Evolutionary conservation across 495 filamentous ascomycete genomes (phyloP), one percentile per base, ranked within the genome.

Genomic region (Penicillium psychrofluorescens): DNA sequence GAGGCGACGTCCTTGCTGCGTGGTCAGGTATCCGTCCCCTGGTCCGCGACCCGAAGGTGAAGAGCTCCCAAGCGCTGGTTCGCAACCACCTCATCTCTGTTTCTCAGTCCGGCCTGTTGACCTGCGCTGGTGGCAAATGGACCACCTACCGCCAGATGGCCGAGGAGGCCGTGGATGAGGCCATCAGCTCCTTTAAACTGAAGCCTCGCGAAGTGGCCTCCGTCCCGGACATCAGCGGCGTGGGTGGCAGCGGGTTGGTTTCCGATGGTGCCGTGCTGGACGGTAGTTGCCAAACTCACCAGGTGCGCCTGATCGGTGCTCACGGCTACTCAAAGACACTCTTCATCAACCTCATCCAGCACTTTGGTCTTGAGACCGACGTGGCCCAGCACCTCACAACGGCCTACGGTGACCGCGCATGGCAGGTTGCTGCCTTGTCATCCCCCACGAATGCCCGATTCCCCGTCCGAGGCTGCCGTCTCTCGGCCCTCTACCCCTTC

Each of bases 101-200:
- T 22, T 95, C 91, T 9, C 63, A 76, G 1, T 90, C 87, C 8
- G 92, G 92, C 3, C 80, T 98, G 28, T 63, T 98, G 40, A 98
- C 92, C 35, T 90, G 88, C 61, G 88, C 91, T n/a, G 92, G 92
- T 48, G 92, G 92, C 14, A 97, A 97, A 68, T 98, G 92, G 92
- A 98, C 92, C 4, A 98, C 92, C 6, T 98, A 98, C 67, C 84
- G 92, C 29, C 90, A 98, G 60, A 98, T 98, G 92, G 89, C 92
- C 31, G 91, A 98, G 68, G 91, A 98, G 62, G 83, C 86, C 41
- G 92, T 98, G 29, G 91, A 98, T 54, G 85, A 90, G 49, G 91
- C 91, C 12, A 76, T 98, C 59, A 72, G 76, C 30, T 67, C 74
- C 15, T 98, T 95, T 64, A 67, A 73, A 32, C 80, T 96, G n/a